A percentile compares a stretch with the other conserved stretches of the same genome.
Evolutionary conservation across 2,329 filamentous ascomycete species (phyloP).

Genomic region (Exophiala phaeomuriformis): DNA sequence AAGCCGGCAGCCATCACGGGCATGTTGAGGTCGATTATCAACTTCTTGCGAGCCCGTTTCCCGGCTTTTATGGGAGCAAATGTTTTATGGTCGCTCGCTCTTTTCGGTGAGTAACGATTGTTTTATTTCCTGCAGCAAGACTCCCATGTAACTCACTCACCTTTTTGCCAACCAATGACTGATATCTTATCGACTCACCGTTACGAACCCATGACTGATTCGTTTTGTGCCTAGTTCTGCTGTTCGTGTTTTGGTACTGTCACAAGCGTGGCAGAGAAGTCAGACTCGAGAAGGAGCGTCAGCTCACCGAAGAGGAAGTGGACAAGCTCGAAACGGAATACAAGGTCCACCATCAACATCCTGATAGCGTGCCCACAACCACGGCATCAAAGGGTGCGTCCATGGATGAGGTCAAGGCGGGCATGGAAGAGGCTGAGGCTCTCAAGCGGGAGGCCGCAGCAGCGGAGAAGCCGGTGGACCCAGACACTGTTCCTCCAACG

Average conservation of each 20-base stretch:
- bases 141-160: not conserved
- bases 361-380: constrained; percentile 33
- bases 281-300: constrained; percentile 59
- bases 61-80: constrained; percentile 88
- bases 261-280: constrained; percentile 88
- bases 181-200: not conserved
- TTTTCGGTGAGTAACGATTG: constrained; percentile 61
- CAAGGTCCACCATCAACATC: constrained; percentile 28
- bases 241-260: constrained; percentile 97
- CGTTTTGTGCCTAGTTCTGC: constrained; percentile 53
- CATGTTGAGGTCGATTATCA: constrained; percentile 83
- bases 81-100: constrained; percentile 77
- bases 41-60: constrained; percentile 78
- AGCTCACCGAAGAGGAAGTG: constrained; percentile 42
- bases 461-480: constrained; percentile 9
- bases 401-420: constrained; percentile 35
- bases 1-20: constrained; percentile 80
- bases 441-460: constrained; percentile 21
- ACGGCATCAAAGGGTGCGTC: constrained; percentile 38
- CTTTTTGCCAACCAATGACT: not conserved
- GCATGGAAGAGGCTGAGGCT: constrained; percentile 36
- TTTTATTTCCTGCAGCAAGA: not conserved
- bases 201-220: not conserved
- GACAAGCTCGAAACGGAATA: constrained; percentile 35
- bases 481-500: constrained; percentile 16